Evolutionary conservation across 192 early-diverging fungal genomes (phyloP), one percentile per base, ranked within the genome.

Genomic region (Entrophospora sp.): DNA sequence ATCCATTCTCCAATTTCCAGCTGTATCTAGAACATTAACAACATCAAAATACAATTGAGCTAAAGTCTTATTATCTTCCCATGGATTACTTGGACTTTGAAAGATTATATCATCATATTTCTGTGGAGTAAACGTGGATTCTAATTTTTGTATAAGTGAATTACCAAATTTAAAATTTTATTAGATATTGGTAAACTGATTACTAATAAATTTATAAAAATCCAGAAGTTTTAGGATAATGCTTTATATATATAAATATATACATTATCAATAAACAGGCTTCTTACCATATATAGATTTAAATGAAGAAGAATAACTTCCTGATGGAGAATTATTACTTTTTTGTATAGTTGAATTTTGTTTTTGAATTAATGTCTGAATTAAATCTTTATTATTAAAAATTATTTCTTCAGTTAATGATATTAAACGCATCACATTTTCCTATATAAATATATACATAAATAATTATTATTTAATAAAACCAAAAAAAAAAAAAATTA

Each of bases 31-130:
- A 12, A n/a, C 20, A 49, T 66, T 35, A 27, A 66, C 18, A 55
- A 66, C 42, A 22, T 56, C 64, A 25, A 55, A 31, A 22, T 55
- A 66, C 4, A 49, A 32, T n/a, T 42, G 22, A 10, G 51, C 31
- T 3, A 66, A 24, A 0, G 5, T 1, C 12, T 28, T 5, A 31
- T 55, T 55, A 14, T 66, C 64, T 66, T 66, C 64, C 64, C 64
- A 66, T 20, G 64, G 64, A 40, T 66, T 66, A 55, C 64, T 66
- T 4, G 64, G 35, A 43, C 64, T 66, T 44, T 66, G 64, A 32
- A 56, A 66, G 13, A 66, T 9, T 7, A 55, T 55, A n/a, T 66
- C 64, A 30, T 66, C 51, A 32, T 16, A 34, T 22, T 49, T 53
- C 28, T 27, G 22, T 24, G 43, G 27, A 7, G 46, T 27, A 51